Evolutionary conservation across 331 rosid species (phyloP), one percentile per base, ranked within the genome.

Genomic region (Acacia pycnantha): DNA sequence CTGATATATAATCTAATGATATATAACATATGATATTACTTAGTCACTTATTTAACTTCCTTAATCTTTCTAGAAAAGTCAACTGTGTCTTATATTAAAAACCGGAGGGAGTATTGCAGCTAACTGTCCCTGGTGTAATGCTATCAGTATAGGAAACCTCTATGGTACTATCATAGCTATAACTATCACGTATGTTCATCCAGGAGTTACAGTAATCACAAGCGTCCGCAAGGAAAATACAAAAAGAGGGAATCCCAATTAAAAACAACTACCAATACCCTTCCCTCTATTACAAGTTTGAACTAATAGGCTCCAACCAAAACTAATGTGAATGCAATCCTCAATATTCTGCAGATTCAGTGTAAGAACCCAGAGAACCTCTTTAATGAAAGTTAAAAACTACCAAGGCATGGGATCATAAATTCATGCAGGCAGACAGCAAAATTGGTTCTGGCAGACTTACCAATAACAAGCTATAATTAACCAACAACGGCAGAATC

Each of bases 401-500:
- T 8, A 73, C 68, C 46, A 11, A 22, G 22, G 54, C 6, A 11
- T n/a, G 12, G 69, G 44, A 37, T 68, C 76, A 50, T 16, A 41
- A 50, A 43, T 78, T 50, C 82, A 31, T 44, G 50, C 43, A 66
- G 75, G 58, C 67, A 37, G 40, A 79, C 40, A 79, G 54, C 54
- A 53, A 68, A 79, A 79, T 47, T 43, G 6, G 54, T 24, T 35
- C 73, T 18, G 69, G 59, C 11, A 21, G 73, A 61, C 77, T 61
- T 18, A 54, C 53, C 44, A 47, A 72, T 73, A 43, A 48, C 24
- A 58, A 10, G 65, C 61, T 80, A 56, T 56, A 79, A 72, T 67
- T 92, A 92, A 77, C 90, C 88, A 81, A 83, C 88, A 75, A 77
- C 72, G 40, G 86, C 92, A 61, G 87, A 76, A 81, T 74, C 88